phyloP scores from a whole-genome alignment of 2,329 filamentous ascomycete species.

The Proliferodiscus dingleyae region DNA sequence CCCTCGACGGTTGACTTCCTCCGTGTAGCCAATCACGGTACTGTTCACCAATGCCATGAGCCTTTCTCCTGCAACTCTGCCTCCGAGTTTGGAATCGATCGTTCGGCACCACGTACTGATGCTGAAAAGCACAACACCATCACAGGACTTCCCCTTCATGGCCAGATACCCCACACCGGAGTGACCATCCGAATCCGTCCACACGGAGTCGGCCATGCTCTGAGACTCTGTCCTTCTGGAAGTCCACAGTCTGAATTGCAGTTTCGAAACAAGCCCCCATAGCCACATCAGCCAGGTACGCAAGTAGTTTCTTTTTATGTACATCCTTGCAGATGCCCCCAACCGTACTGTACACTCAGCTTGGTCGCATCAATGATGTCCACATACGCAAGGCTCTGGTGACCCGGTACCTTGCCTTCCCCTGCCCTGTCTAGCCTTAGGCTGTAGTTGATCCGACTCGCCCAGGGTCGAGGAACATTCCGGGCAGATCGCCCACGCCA shows the following conservation, averaged over 20 bases:
- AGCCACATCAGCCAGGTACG: not conserved
- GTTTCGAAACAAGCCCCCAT: constrained; percentile 9
- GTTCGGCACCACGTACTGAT: no score
- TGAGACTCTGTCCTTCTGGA: not conserved
- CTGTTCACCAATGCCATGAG: no score
- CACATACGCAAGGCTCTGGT: not conserved
- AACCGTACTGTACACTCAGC: not conserved
- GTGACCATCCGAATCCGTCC: constrained; percentile 4
- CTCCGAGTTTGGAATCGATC: no score
- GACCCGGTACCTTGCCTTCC: no score
- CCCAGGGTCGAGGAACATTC: not conserved
- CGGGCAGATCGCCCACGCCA: not conserved
- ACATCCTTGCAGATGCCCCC: not conserved
- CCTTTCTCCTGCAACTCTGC: no score
- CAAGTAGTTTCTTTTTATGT: constrained; percentile 1
- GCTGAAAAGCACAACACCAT: no score
- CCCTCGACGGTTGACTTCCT: not conserved
- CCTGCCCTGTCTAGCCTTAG: constrained; percentile 1
- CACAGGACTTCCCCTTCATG: no score
- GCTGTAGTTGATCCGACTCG: not conserved
- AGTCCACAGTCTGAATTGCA: not conserved
- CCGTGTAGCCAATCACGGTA: not conserved
- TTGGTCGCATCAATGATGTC: not conserved
- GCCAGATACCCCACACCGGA: constrained; percentile 2
- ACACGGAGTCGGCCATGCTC: constrained; percentile 10